Conservation (phyloP, 2,329 filamentous ascomycete species). For the Fusarium verrucosum region DNA sequence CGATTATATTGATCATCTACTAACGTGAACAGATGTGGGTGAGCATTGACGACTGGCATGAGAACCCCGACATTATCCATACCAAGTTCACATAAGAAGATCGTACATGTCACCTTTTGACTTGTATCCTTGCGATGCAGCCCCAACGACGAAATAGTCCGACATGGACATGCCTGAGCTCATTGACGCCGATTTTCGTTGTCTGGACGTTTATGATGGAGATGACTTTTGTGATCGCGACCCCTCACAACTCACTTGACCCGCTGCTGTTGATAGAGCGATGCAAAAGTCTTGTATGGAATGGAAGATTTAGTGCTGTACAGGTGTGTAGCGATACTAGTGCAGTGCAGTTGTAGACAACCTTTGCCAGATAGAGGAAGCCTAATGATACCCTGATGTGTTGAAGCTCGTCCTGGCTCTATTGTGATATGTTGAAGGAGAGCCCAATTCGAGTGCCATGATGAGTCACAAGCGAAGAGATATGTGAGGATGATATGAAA, state of each 20-base stretch:
- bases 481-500: neutral
- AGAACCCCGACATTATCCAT: constrained; percentile 98
- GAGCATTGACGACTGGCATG: constrained; percentile 99
- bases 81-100: constrained; percentile 84
- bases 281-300: constrained; percentile 31
- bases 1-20: neutral
- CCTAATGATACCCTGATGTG: constrained; percentile 54
- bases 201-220: constrained; percentile 30
- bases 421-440: neutral
- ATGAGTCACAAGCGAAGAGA: neutral
- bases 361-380: constrained; percentile 46
- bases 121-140: constrained; percentile 20
- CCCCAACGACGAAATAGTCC: constrained; percentile 15
- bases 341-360: constrained; percentile 34
- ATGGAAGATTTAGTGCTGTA: constrained; percentile 28
- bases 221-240: constrained; percentile 33
- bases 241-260: constrained; percentile 17
- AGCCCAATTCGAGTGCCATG: neutral
- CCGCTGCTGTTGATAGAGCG: constrained; percentile 26
- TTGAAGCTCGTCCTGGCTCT: constrained; percentile 23
- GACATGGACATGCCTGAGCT: constrained; percentile 3
- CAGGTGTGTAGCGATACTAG: constrained; percentile 24
- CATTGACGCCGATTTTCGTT: constrained; percentile 2
- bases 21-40: constrained; percentile 87
- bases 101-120: constrained; percentile 1